A percentile compares a stretch with the other conserved stretches of the same genome.
Conservation (phyloP, 257 asterid species). For the Rhazya stricta region DNA sequence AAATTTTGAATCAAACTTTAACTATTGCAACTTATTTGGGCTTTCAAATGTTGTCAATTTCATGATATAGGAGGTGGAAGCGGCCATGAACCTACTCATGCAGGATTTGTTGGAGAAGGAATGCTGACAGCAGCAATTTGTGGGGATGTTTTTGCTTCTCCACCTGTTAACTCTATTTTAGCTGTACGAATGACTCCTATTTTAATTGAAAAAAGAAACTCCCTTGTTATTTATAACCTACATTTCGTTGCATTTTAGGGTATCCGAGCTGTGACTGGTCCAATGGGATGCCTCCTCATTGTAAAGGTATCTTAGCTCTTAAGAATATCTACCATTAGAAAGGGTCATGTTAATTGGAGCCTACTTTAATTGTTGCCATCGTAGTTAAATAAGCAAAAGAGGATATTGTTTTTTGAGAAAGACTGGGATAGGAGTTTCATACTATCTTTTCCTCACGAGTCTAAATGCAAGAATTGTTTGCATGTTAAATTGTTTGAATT, state of each 20-base stretch:
- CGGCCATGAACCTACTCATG: conserved; percentile 99
- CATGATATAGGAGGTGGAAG: conserved; percentile 87
- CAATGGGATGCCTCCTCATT: conserved; percentile 85
- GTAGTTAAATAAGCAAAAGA: background rate
- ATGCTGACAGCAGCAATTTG: conserved; percentile 99
- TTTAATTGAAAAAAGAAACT: conserved; percentile 11
- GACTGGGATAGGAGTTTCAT: background rate
- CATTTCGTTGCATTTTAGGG: conserved; percentile 46
- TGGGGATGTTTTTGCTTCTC: conserved; percentile 97
- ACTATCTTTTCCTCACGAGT: background rate
- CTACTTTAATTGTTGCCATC: too few relatives aligned
- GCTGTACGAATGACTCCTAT: conserved; percentile 58
- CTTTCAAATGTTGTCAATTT: conserved; percentile 16
- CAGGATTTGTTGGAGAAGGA: conserved; percentile 99
- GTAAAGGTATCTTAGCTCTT: conserved; percentile 57
- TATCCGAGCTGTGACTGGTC: conserved; percentile 93
- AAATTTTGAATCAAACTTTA: background rate
- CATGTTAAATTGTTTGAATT: background rate
- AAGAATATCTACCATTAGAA: background rate
- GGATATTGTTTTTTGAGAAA: background rate
- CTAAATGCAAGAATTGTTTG: background rate
- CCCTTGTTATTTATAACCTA: conserved; percentile 4
- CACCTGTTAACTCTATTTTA: conserved; percentile 83
- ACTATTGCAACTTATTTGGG: conserved; percentile 5
- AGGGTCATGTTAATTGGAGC: background rate